Evolutionary conservation across 306 rosid species (phyloP), one percentile per base, ranked within the genome.

Genomic region (Casuarina cunninghamiana): DNA sequence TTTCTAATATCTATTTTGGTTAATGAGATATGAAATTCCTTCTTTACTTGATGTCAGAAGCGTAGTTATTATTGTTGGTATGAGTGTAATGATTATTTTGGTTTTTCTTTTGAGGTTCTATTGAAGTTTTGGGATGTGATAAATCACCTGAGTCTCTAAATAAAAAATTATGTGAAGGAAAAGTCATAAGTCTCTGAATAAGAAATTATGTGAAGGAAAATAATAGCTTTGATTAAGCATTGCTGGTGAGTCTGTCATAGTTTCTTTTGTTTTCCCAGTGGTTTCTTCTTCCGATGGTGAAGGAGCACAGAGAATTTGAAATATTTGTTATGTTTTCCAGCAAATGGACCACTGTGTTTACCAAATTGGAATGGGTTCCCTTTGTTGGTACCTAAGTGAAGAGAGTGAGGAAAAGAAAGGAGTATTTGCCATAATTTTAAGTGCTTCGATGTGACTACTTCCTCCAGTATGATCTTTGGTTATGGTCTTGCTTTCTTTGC

Each of bases 401-500:
- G 67, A 60, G 41, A 32, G 37, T 60, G 37, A 32, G 21, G 41
- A 11, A 60, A 60, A 55, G 32, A 55, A 9, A 8, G 50, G 10
- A 15, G 8, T 13, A 21, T 16, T 26, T 10, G 7, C 8, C 51
- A 48, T 10, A 48, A 48, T 8, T 55, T 21, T n/a, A 3, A 26
- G 39, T 3, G 10, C 4, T 32, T 61, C 17, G 42, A 37, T 61
- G 32, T 61, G 42, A 35, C 7, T 11, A 61, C 51, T 48, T 48
- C 51, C 67, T 61, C 42, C 43, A 35, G 13, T 11, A 32, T 15
- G 32, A 11, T 37, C 15, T 35, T 62, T 62, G 39, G 32, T 67
- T 41, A 67, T 17, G 13, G 50, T 5, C 6, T 67, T 8, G 12
- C 50, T 44, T 38, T 69, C 13, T 39, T 46, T 72, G 77, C 89